Evolutionary conservation across 1,284 basidiomycete species (phyloP).

Genomic region (Tilletia setariae): DNA sequence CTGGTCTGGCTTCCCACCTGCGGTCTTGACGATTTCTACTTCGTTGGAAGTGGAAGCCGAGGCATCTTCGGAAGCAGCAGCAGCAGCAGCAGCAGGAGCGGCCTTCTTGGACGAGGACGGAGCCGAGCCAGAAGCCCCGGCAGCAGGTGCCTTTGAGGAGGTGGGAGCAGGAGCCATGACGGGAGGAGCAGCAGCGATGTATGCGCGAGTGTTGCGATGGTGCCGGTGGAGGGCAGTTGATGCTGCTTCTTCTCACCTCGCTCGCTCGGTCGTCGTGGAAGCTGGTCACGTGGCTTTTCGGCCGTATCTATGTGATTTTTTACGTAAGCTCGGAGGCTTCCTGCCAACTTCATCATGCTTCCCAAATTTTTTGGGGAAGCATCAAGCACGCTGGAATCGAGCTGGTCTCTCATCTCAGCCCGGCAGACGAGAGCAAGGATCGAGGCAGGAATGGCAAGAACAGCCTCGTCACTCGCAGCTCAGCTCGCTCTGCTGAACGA

Average conservation of each 20-base stretch:
- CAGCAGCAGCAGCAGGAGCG: neutral
- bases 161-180: conserved; percentile 4
- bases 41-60: neutral
- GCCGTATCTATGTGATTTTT: too few species aligned
- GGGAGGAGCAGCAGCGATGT: neutral
- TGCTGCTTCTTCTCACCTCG: too few species aligned
- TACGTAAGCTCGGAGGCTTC: too few species aligned
- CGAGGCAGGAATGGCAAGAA: neutral
- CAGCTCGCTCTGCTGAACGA: conserved; percentile 8
- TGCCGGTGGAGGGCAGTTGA: too few species aligned
- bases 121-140: neutral
- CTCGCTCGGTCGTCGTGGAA: too few species aligned
- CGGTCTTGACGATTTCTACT: conserved; percentile 44
- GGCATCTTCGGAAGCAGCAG: neutral
- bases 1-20: conserved; percentile 50
- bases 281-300: too few species aligned
- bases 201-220: neutral
- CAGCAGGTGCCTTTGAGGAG: neutral
- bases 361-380: too few species aligned
- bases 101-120: neutral
- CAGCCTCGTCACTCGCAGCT: neutral
- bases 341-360: too few species aligned
- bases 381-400: too few species aligned
- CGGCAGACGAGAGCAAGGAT: neutral
- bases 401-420: too few species aligned